Evolutionary conservation across 1,284 basidiomycete genomes (phyloP).

Genomic region (Irpex rosettiformis): DNA sequence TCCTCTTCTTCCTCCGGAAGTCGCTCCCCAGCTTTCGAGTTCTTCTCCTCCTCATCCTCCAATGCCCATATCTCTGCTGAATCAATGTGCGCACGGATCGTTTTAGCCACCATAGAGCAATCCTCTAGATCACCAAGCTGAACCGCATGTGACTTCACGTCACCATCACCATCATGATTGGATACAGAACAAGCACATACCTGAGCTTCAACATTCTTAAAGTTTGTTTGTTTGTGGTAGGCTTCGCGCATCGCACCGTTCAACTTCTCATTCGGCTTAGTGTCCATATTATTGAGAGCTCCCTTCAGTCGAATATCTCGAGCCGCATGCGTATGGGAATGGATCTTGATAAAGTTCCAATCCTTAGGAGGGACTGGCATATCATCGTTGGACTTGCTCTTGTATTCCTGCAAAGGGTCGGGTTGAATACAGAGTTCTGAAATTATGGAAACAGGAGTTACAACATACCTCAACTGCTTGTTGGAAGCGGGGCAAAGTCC

Average conservation of each 20-base stretch:
- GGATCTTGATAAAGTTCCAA: slow-evolving; percentile 16
- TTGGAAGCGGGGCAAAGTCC: background rate
- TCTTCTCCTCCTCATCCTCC: background rate
- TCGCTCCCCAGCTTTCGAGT: background rate
- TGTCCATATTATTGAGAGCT: slow-evolving; percentile 17
- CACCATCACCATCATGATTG: background rate
- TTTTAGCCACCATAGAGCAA: background rate
- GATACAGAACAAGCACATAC: slow-evolving; percentile 12
- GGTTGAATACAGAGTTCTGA: background rate
- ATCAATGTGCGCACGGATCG: slow-evolving; percentile 13
- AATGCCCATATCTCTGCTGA: slow-evolving; percentile 7
- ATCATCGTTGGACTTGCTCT: background rate
- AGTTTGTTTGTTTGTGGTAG: slow-evolving; percentile 28
- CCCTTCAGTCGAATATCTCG: slow-evolving; percentile 25
- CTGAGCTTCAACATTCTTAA: slow-evolving; percentile 25
- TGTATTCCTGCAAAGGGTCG: background rate
- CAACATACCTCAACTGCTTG: slow-evolving; percentile 8
- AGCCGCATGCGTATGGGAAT: slow-evolving; percentile 19
- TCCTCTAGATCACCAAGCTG: slow-evolving; percentile 19
- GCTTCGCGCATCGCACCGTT: slow-evolving; percentile 23
- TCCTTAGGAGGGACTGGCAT: background rate
- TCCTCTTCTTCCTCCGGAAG: background rate
- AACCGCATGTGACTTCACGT: background rate
- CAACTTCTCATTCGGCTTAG: slow-evolving; percentile 23
- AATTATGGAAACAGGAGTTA: slow-evolving; percentile 3